phyloP scores from a whole-genome alignment of 768 basidiomycete species.

The Boletellus sp. region DNA sequence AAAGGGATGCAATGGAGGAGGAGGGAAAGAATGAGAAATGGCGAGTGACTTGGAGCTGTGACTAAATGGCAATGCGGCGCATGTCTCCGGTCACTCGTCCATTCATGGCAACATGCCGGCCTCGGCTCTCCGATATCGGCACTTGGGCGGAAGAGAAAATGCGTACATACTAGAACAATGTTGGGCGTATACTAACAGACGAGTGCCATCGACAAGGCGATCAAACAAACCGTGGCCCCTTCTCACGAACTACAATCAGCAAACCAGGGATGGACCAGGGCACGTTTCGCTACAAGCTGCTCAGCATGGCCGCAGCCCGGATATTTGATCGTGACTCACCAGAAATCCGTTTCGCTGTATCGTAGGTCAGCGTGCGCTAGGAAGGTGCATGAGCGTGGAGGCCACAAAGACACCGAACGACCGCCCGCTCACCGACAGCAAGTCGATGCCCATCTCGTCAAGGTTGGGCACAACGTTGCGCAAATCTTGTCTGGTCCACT shows the following conservation, averaged over 20 bases:
- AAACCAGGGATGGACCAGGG: slow-evolving; percentile 47
- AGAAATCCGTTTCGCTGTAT: slow-evolving; percentile 89
- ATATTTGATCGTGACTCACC: slow-evolving; percentile 44
- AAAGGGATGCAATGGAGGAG: slow-evolving; percentile 5
- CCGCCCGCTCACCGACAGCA: slow-evolving; percentile 57
- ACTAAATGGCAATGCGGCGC: slow-evolving; percentile 31
- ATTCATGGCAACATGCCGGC: slow-evolving; percentile 25
- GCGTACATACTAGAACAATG: slow-evolving; percentile 26
- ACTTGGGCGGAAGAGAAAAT: not conserved
- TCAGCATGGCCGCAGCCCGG: slow-evolving; percentile 1
- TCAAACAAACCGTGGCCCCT: too few species aligned
- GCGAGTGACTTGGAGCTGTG: slow-evolving; percentile 26
- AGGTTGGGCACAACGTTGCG: slow-evolving; percentile 60
- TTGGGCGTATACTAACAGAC: slow-evolving; percentile 20
- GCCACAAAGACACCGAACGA: not conserved
- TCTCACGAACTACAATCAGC: slow-evolving; percentile 43
- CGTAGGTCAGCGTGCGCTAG: slow-evolving; percentile 74
- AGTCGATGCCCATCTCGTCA: slow-evolving; percentile 75
- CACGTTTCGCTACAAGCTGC: slow-evolving; percentile 50
- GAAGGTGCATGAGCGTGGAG: not conserved
- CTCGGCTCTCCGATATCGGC: slow-evolving; percentile 2
- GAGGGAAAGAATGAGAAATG: slow-evolving; percentile 13
- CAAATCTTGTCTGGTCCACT: slow-evolving; percentile 83
- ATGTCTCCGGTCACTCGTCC: slow-evolving; percentile 20
- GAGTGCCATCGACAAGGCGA: not conserved